These are phyloP conservation scores for Collariella sp. DNA, from an alignment of 495 filamentous ascomycete species.

Conservation along the genomic window DNA sequence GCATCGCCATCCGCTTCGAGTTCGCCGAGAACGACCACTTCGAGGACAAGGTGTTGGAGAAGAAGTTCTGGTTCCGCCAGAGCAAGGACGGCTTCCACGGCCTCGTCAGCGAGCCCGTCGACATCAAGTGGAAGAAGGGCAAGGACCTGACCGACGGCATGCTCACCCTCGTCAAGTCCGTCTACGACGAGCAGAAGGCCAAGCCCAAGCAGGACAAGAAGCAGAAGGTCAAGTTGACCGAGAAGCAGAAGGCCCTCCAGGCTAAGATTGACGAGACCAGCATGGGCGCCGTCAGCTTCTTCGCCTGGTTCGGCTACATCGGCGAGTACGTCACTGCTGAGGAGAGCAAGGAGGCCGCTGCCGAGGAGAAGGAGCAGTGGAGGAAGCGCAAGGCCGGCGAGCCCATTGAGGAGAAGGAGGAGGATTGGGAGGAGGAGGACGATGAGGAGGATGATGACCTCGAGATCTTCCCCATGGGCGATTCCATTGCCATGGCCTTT, in stretches of 20 bases:
- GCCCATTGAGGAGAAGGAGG: slow-evolving; percentile 41
- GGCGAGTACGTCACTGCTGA: slow-evolving; percentile 58
- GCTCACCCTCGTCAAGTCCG: slow-evolving; percentile 57
- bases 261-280: slow-evolving; percentile 48
- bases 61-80: slow-evolving; percentile 79
- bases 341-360: slow-evolving; percentile 51
- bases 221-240: slow-evolving; percentile 32
- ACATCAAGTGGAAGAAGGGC: slow-evolving; percentile 78
- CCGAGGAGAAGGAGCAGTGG: slow-evolving; percentile 51
- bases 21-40: slow-evolving; percentile 68
- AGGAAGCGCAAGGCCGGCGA: slow-evolving; percentile 49
- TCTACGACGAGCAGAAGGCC: slow-evolving; percentile 58
- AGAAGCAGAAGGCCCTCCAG: slow-evolving; percentile 45
- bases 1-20: slow-evolving; percentile 50
- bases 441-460: slow-evolving; percentile 46
- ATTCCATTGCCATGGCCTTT: slow-evolving; percentile 67
- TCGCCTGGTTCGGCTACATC: slow-evolving; percentile 75
- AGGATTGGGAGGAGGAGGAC: slow-evolving; percentile 46
- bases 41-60: slow-evolving; percentile 63
- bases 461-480: slow-evolving; percentile 75
- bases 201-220: slow-evolving; percentile 39
- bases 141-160: slow-evolving; percentile 77
- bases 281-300: slow-evolving; percentile 64
- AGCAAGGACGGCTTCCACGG: slow-evolving; percentile 57
- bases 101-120: slow-evolving; percentile 74